phyloP scores from a whole-genome alignment of 805 yeast species.

The Sporopachydermia lactativora region DNA sequence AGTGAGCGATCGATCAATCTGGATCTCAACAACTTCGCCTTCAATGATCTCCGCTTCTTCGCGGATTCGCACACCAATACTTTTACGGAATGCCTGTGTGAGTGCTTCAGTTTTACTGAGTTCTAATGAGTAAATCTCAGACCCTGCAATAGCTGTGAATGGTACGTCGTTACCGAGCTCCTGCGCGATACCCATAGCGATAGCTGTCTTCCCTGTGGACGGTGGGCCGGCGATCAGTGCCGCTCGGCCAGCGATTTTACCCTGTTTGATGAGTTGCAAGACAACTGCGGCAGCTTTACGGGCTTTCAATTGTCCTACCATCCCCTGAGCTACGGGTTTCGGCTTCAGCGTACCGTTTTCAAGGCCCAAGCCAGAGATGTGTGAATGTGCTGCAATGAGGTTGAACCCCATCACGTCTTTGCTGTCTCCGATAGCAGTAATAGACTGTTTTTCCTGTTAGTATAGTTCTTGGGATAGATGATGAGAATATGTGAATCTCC shows the following conservation, averaged over 20 bases:
- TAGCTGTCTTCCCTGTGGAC: conserved; percentile 96
- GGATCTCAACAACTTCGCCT: conserved; percentile 97
- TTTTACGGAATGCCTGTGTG: conserved; percentile 91
- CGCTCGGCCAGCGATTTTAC: conserved; percentile 94
- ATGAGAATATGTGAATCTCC: no score
- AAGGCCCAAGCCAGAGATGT: conserved; percentile 91
- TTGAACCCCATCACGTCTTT: conserved; percentile 49
- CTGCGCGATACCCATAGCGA: conserved; percentile 72
- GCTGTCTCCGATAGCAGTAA: conserved; percentile 25
- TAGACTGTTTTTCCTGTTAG: conserved; percentile 20
- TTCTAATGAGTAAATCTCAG: conserved; percentile 86
- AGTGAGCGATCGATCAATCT: conserved; percentile 81
- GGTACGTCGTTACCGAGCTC: conserved; percentile 62
- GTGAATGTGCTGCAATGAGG: conserved; percentile 94
- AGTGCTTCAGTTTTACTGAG: conserved; percentile 91
- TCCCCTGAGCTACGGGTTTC: conserved; percentile 71
- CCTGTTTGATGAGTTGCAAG: conserved; percentile 84
- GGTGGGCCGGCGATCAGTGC: conserved; percentile 96
- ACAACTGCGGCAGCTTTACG: conserved; percentile 94
- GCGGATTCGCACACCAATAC: conserved; percentile 88
- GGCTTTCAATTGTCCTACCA: conserved; percentile 95
- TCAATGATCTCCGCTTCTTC: conserved; percentile 96
- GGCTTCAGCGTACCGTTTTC: conserved; percentile 77
- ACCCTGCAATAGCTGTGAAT: conserved; percentile 88
- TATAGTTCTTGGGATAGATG: no score